Base-by-base conservation (phyloP, 768 basidiomycete genomes). In the Kondoa malvinella region DNA sequence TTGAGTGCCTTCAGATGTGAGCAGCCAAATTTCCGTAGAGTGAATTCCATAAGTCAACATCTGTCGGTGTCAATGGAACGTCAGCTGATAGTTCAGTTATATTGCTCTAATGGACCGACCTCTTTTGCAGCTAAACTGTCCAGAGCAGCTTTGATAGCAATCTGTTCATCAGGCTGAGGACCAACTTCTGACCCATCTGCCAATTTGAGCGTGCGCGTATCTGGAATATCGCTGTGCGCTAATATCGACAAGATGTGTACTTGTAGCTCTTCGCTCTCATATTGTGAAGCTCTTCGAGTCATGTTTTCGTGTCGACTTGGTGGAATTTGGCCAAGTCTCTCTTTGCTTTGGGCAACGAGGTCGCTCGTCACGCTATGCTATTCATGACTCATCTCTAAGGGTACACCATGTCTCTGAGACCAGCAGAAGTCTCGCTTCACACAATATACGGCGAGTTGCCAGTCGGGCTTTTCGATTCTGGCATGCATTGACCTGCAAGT, bases 121-220 rank as follows among this genome's bases (percentile, higher is more conserved):
- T 95, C 89, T 75, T 88, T 86, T 76, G 87, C 87, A 17, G 82
- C 79, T 66, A 99, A 81, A 31, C 90, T 94, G 78, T 95, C 96
- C 73, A 99, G 80, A 1, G 89, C 92, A 71, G 89, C 90, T 60
- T 92, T 85, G 72, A 97, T 83, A 65, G 81, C 80, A 72, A 86
- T 85, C 80, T 96, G 94, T 31, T 75, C 75, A 26, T 77, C 76
- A 2, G 72, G 63, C 12, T 68, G 67, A 1, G 65, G 40, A 40
- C 77, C 71, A 0, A 65, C 21, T 17, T 34, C 56, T 21, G 25
- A 8, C 31, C 34, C 68, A 12, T 61, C 58, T 21, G 66, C 64
- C 57, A 73, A 67, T 4, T 64, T 17, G 68, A 80, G 73, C 26
- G 67, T 33, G 29, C 77, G 71, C 2, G 78, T 74, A 70, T 80